Conservation (phyloP, 73 alveolate species). For the Durusdinium trenchii region DNA sequence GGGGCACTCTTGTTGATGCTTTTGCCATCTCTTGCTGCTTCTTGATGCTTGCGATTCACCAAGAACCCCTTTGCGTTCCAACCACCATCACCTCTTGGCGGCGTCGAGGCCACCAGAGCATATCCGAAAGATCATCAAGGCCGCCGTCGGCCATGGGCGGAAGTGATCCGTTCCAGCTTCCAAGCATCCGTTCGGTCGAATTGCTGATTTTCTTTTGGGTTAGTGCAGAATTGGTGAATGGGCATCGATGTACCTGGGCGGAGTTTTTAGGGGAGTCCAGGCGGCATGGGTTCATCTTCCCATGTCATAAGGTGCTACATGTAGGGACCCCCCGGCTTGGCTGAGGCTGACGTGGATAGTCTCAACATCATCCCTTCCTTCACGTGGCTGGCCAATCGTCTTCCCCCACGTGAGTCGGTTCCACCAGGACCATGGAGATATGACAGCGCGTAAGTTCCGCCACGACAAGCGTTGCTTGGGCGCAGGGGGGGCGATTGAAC, state of each 20-base stretch:
- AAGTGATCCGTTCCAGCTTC: too few relatives aligned
- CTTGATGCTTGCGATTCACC: too few relatives aligned
- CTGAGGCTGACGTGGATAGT: too few relatives aligned
- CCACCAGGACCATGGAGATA: slow-evolving; percentile 99
- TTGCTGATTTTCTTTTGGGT: too few relatives aligned
- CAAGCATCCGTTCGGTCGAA: too few relatives aligned
- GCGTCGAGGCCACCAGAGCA: slow-evolving; percentile 97
- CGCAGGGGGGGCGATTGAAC: too few relatives aligned
- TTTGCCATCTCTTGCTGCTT: too few relatives aligned
- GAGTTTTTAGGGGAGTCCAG: not conserved
- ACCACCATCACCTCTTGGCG: not conserved
- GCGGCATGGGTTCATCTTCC: not conserved
- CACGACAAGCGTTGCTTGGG: slow-evolving; percentile 98
- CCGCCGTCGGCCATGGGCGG: too few relatives aligned
- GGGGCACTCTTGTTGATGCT: too few relatives aligned
- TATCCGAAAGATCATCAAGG: slow-evolving; percentile 97
- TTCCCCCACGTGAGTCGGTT: slow-evolving; percentile 32
- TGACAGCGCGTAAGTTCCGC: slow-evolving; percentile 99
- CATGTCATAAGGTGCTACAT: not conserved
- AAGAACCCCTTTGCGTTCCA: not conserved
- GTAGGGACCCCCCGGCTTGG: too few relatives aligned
- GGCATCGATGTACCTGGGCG: not conserved
- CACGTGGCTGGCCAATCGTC: slow-evolving; percentile 97
- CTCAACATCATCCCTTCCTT: too few relatives aligned
- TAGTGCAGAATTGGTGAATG: not conserved